Conservation (phyloP, 352 stramenopile genomes). For the Pythium rishiriense region DNA sequence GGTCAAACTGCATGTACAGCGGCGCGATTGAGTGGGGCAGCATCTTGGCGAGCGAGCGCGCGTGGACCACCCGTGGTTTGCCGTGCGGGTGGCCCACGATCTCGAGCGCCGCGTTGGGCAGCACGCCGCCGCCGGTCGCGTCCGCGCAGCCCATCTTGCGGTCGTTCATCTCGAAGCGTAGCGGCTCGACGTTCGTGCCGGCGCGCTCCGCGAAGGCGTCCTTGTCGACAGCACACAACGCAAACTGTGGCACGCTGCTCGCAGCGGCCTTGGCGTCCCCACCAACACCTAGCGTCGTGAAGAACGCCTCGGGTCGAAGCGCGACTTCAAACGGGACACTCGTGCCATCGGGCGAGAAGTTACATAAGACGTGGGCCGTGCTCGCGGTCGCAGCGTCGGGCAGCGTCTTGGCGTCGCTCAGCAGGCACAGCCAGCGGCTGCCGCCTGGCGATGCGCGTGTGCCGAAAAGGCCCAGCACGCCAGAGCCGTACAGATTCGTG, state of each 20-base stretch:
- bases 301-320: conserved; percentile 52
- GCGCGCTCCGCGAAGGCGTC: conserved; percentile 49
- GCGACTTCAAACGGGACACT: conserved; percentile 44
- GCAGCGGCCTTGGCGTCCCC: not conserved
- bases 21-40: conserved; percentile 58
- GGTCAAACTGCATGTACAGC: conserved; percentile 45
- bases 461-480: conserved; percentile 50
- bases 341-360: conserved; percentile 43
- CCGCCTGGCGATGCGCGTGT: not conserved
- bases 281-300: conserved; percentile 40
- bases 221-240: conserved; percentile 56
- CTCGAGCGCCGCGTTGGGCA: conserved; percentile 37
- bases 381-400: conserved; percentile 37
- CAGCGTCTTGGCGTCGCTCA: conserved; percentile 52
- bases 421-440: conserved; percentile 42
- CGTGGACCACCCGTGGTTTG: conserved; percentile 52
- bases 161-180: conserved; percentile 55
- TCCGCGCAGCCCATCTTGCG: conserved; percentile 53
- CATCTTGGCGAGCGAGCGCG: conserved; percentile 36
- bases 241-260: conserved; percentile 30
- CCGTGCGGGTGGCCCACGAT: conserved; percentile 61
- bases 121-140: conserved; percentile 7
- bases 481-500: conserved; percentile 45
- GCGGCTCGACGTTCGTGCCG: conserved; percentile 41
- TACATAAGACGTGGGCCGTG: conserved; percentile 50